Conservation (phyloP, 1,284 basidiomycete species). For the Phellinidium pouzarii region DNA sequence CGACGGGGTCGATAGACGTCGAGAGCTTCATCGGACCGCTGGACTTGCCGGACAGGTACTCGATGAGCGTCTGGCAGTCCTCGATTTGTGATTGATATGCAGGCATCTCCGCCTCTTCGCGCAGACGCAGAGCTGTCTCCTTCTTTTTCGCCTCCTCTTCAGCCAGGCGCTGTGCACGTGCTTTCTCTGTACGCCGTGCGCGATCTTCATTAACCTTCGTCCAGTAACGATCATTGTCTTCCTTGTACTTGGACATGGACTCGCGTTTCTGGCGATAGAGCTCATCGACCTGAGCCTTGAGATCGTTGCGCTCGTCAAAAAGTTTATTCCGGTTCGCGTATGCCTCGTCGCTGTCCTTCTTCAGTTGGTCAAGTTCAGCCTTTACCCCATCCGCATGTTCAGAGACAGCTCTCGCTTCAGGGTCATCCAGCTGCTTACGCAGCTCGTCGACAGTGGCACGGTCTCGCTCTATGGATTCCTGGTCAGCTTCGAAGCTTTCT, state of each 20-base stretch:
- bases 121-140: constrained; percentile 74
- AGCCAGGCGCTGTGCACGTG: constrained; percentile 74
- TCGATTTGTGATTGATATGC: constrained; percentile 94
- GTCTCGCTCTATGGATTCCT: constrained; percentile 79
- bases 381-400: constrained; percentile 83
- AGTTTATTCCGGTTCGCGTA: constrained; percentile 80
- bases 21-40: constrained; percentile 41
- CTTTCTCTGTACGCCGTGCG: constrained; percentile 74
- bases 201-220: constrained; percentile 80
- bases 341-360: constrained; percentile 82
- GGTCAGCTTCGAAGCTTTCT: constrained; percentile 74
- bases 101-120: constrained; percentile 87
- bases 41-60: constrained; percentile 78
- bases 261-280: constrained; percentile 81
- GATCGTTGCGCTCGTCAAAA: constrained; percentile 78
- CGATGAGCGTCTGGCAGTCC: constrained; percentile 93
- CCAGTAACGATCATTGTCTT: constrained; percentile 78
- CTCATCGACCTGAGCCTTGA: constrained; percentile 67
- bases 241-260: constrained; percentile 62
- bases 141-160: constrained; percentile 81
- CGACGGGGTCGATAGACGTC: constrained; percentile 25
- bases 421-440: constrained; percentile 83
- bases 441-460: constrained; percentile 75
- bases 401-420: constrained; percentile 77
- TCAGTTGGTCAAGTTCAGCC: constrained; percentile 80